phyloP scores from a whole-genome alignment of 2,329 filamentous ascomycete genomes.

The Ambrosiella cleistominuta region DNA sequence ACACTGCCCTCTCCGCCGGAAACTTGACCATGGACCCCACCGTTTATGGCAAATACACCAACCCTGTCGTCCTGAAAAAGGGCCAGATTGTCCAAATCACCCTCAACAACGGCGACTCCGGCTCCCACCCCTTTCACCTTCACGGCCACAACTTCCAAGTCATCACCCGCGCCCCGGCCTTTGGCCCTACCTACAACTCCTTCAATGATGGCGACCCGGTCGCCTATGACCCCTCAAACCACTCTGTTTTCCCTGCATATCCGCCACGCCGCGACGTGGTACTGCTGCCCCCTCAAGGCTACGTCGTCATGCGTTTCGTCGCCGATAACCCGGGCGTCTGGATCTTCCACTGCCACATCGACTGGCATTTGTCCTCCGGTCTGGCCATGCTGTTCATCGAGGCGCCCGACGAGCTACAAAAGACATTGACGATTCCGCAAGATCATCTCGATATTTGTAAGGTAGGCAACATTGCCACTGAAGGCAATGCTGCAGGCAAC shows the following conservation, averaged over 20 bases:
- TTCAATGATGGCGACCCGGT: slow-evolving; percentile 15
- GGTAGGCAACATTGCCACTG: slow-evolving; percentile 24
- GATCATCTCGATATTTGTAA: slow-evolving; percentile 27
- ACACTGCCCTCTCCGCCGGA: slow-evolving; percentile 43
- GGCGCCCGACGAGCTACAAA: slow-evolving; percentile 26
- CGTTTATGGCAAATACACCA: slow-evolving; percentile 34
- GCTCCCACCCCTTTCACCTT: slow-evolving; percentile 47
- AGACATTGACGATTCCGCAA: slow-evolving; percentile 34
- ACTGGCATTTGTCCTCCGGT: slow-evolving; percentile 32
- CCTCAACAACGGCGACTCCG: slow-evolving; percentile 39
- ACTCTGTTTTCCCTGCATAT: slow-evolving; percentile 20
- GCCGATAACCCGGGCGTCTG: slow-evolving; percentile 30
- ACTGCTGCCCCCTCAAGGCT: slow-evolving; percentile 28
- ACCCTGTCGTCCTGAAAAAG: slow-evolving; percentile 36
- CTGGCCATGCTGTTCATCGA: slow-evolving; percentile 21
- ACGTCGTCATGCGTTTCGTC: slow-evolving; percentile 29
- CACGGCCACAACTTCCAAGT: slow-evolving; percentile 45
- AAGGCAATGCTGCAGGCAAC: slow-evolving; percentile 44
- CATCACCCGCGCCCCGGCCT: slow-evolving; percentile 16
- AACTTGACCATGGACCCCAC: slow-evolving; percentile 26
- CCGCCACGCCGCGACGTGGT: slow-evolving; percentile 32
- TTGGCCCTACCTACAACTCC: slow-evolving; percentile 10
- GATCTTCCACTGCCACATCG: slow-evolving; percentile 31
- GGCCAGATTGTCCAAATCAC: slow-evolving; percentile 38
- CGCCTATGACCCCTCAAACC: slow-evolving; percentile 22